These are phyloP conservation scores for Zymoseptoria tritici DNA, from an alignment of 2,329 filamentous ascomycete species.

Conservation along the genomic window DNA sequence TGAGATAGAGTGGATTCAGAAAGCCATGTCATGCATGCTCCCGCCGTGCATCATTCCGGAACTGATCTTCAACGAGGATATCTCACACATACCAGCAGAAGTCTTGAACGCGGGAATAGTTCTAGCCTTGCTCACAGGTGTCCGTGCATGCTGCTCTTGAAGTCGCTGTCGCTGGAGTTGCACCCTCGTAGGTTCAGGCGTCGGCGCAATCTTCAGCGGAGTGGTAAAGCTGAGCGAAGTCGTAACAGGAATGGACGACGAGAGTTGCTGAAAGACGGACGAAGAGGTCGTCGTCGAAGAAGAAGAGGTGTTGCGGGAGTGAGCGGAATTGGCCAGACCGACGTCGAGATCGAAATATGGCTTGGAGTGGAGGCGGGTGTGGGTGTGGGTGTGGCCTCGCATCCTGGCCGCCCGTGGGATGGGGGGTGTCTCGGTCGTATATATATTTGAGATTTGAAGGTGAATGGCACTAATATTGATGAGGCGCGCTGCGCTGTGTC, in stretches of 20 bases:
- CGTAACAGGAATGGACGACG: conserved; percentile 5
- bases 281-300: conserved; percentile 9
- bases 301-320: conserved; percentile 2
- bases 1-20: background rate
- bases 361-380: conserved; percentile 11
- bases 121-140: conserved; percentile 20
- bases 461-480: conserved; percentile 7
- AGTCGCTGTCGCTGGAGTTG: conserved; percentile 26
- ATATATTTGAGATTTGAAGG: background rate
- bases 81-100: conserved; percentile 27
- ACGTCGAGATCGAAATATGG: conserved; percentile 16
- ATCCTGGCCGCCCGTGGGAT: background rate
- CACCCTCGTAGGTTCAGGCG: conserved; percentile 23
- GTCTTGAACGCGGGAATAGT: conserved; percentile 31
- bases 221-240: conserved; percentile 8
- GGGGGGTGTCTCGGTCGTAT: background rate
- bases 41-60: background rate
- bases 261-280: conserved; percentile 1
- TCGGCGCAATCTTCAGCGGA: conserved; percentile 14
- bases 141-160: conserved; percentile 20
- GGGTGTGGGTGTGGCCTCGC: background rate
- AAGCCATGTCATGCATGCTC: background rate
- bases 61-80: background rate
- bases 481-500: background rate
- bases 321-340: conserved; percentile 14